phyloP scores from a whole-genome alignment of 176 grass and related monocot species.

The Carex littledalei region DNA sequence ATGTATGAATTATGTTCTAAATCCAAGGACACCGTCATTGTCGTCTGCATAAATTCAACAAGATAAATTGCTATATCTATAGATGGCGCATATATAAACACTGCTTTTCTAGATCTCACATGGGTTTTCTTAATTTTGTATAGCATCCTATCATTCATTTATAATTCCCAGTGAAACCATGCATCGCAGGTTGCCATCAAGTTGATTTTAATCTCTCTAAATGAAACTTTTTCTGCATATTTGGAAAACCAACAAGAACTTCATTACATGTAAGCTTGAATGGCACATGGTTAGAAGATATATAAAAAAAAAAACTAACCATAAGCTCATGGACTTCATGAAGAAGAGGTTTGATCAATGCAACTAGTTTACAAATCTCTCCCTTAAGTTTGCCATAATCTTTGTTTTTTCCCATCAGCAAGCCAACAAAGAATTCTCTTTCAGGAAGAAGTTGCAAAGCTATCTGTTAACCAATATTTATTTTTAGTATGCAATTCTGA shows the following conservation, averaged over 20 bases:
- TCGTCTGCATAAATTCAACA: neutral
- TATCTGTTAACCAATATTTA: slow-evolving; percentile 35
- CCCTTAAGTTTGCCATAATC: slow-evolving; percentile 22
- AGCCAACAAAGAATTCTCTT: slow-evolving; percentile 34
- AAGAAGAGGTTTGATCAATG: slow-evolving; percentile 51
- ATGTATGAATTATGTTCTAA: neutral
- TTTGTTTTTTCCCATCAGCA: slow-evolving; percentile 35
- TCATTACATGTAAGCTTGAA: neutral
- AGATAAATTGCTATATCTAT: neutral
- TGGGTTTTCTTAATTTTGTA: neutral
- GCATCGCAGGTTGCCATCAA: slow-evolving; percentile 25
- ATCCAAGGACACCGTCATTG: neutral
- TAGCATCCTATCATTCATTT: neutral
- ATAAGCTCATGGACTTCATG: slow-evolving; percentile 50
- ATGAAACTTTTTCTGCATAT: slow-evolving; percentile 54
- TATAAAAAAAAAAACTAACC: slow-evolving; percentile 31
- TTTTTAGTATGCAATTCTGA: neutral
- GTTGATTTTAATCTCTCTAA: slow-evolving; percentile 78
- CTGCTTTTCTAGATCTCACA: neutral
- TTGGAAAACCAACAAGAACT: neutral
- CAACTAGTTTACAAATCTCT: slow-evolving; percentile 34
- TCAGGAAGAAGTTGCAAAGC: slow-evolving; percentile 77
- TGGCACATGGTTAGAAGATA: neutral
- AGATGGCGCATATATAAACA: neutral
- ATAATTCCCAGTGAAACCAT: neutral